phyloP scores from a whole-genome alignment of 257 asterid species.

The Buddleja alternifolia region DNA sequence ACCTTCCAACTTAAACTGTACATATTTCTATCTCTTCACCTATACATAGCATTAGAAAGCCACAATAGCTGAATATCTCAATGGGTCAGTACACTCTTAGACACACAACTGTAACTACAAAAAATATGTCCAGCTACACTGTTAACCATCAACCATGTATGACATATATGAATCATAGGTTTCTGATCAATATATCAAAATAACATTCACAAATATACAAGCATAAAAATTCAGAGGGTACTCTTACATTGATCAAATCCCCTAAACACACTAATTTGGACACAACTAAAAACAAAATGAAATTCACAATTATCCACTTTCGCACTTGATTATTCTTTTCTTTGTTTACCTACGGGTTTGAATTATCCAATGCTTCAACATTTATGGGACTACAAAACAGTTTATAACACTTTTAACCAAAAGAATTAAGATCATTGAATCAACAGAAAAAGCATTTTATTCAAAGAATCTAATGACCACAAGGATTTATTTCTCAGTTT shows the following conservation, averaged over 20 bases:
- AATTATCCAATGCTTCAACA: constrained; percentile 17
- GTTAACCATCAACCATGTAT: constrained; percentile 21
- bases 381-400: neutral
- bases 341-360: constrained; percentile 14
- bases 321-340: neutral
- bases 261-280: neutral
- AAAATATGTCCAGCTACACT: no score
- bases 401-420: neutral
- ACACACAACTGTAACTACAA: no score
- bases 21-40: neutral
- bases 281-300: constrained; percentile 1
- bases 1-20: constrained; percentile 9
- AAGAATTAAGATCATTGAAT: constrained; percentile 3
- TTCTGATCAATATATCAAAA: constrained; percentile 13
- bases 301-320: neutral
- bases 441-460: constrained; percentile 20
- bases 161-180: neutral
- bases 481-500: constrained; percentile 15
- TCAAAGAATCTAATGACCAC: constrained; percentile 18
- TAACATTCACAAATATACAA: constrained; percentile 3
- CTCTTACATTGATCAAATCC: constrained; percentile 12
- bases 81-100: constrained; percentile 6
- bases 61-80: constrained; percentile 13
- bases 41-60: neutral
- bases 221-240: constrained; percentile 1